Evolutionary conservation across 2,329 filamentous ascomycete genomes (phyloP), one percentile per base, ranked within the genome.

Genomic region (Endocalyx cinctus): DNA sequence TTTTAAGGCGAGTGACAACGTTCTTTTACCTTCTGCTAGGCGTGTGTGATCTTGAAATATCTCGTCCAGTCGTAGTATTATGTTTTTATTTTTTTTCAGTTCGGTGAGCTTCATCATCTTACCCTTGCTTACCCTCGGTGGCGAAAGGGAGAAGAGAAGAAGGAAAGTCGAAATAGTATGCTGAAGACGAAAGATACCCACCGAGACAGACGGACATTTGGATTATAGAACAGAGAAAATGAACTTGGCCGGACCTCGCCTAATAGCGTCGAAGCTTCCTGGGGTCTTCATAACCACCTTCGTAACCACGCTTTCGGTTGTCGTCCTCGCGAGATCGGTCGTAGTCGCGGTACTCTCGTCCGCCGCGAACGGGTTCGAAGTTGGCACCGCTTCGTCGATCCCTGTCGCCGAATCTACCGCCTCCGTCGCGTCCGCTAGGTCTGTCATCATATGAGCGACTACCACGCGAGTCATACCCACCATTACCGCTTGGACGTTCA

Each of bases 251-350:
- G n/a, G n/a, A n/a, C n/a, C n/a, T n/a, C n/a, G n/a, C n/a, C n/a
- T 50, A 58, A 63, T 82, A 82, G 44, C 78, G 74, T 44, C 78
- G 76, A 42, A 81, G 56, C 60, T 82, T 82, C 38, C 75, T 63
- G 31, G 78, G 75, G 60, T 95, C 89, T 55, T 95, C 87, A 64
- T 89, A 82, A 46, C 77, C 75, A 57, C 81, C 80, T 54, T 94
- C 88, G 61, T 84, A 87, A 33, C 79, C 72, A 57, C 82, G 77
- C 70, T 85, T 75, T 57, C 77, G 62, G 61, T 65, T 69, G 46
- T 76, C 74, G 47, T 79, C 74, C 33, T 77, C 73, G 42, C 70
- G 64, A 35, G 69, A 70, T 45, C 72, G 63, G 55, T 80, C 76
- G 57, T 41, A 59, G 60, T 52, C 72, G 59, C 60, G 70, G 61